Conservation (phyloP, 441 rosid species). For the Brassica hybrid region DNA sequence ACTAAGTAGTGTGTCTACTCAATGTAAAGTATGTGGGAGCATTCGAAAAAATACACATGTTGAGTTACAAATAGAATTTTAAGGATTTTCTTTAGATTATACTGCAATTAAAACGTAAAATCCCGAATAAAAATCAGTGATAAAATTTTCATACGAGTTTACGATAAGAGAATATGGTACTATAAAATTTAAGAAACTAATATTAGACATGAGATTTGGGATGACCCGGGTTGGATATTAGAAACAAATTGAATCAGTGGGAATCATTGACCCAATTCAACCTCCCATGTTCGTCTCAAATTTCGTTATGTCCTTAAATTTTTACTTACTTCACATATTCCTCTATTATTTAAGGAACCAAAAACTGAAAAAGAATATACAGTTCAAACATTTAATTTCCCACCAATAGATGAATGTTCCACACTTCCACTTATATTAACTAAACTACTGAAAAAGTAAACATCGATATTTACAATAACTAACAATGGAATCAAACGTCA, state of each 20-base stretch:
- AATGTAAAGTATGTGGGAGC: background rate
- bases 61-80: background rate
- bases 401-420: slow-evolving; percentile 6
- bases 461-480: slow-evolving; percentile 8
- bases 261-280: background rate
- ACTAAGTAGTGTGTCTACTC: slow-evolving; percentile 6
- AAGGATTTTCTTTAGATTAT: background rate
- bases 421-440: background rate
- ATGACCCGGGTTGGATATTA: background rate
- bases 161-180: background rate
- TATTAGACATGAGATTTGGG: background rate
- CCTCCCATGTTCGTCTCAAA: background rate
- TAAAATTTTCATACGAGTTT: background rate
- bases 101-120: background rate
- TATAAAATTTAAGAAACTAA: background rate
- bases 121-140: background rate
- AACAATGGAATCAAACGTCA: slow-evolving; percentile 31
- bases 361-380: background rate
- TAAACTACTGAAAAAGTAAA: background rate
- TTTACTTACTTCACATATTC: slow-evolving; percentile 12
- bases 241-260: background rate
- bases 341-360: background rate
- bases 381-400: slow-evolving; percentile 3
- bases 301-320: slow-evolving; percentile 6
- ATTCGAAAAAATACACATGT: background rate